phyloP scores from a whole-genome alignment of 2,329 filamentous ascomycete species.

The Trichoderma hamatum region DNA sequence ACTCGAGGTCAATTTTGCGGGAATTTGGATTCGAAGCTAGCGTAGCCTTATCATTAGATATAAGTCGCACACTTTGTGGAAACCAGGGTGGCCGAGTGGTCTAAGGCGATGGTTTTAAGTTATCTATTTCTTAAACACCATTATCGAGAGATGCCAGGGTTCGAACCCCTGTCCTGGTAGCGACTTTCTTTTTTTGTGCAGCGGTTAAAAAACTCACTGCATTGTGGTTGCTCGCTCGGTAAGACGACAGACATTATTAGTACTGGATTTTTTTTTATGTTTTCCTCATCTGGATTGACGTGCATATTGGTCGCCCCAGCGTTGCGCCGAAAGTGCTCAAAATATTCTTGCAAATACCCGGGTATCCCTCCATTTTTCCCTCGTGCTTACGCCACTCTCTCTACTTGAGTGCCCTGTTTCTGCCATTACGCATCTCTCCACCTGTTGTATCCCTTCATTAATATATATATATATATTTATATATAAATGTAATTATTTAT shows the following conservation, averaged over 20 bases:
- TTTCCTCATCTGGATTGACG: not conserved
- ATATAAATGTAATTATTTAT: too few species aligned
- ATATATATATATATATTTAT: too few species aligned
- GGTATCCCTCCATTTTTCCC: not conserved
- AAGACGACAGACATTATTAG: not conserved
- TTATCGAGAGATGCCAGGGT: constrained; percentile 9
- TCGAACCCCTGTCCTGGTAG: constrained; percentile 7
- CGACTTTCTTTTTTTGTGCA: not conserved
- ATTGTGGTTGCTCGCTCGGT: too few species aligned
- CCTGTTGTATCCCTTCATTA: not conserved
- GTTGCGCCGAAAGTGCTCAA: not conserved
- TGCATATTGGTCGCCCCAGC: not conserved
- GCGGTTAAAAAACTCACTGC: too few species aligned
- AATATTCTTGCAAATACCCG: not conserved
- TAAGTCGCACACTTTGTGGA: not conserved
- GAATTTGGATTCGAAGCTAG: not conserved
- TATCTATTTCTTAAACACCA: constrained; percentile 1
- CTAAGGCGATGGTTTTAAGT: constrained; percentile 10
- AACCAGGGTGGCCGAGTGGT: constrained; percentile 8
- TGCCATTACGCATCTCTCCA: not conserved
- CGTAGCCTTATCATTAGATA: not conserved
- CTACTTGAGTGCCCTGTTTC: not conserved
- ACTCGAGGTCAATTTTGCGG: not conserved
- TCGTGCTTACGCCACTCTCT: too few species aligned
- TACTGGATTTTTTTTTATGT: not conserved